These are phyloP conservation scores for Porogramme epimiltina DNA, from an alignment of 1,284 basidiomycete genomes.

Conservation along the genomic window DNA sequence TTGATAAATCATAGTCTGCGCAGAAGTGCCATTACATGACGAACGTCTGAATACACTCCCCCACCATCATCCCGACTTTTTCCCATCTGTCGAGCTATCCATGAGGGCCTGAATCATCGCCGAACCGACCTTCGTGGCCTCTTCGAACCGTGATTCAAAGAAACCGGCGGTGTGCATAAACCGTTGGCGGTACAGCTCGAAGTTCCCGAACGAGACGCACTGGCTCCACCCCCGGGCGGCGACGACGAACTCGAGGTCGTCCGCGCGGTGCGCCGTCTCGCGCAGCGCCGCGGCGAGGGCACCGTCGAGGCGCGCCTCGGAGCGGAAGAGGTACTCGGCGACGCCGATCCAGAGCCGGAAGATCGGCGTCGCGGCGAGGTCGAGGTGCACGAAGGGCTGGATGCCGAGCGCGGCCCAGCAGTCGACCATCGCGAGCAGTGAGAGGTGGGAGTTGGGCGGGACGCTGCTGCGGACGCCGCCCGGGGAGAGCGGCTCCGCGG, in stretches of 20 bases:
- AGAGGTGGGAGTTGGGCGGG: slow-evolving; percentile 87
- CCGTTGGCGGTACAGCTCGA: slow-evolving; percentile 83
- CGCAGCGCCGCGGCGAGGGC: slow-evolving; percentile 80
- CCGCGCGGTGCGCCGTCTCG: slow-evolving; percentile 82
- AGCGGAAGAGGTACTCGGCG: slow-evolving; percentile 92
- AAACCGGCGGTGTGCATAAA: slow-evolving; percentile 85
- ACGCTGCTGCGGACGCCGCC: slow-evolving; percentile 22
- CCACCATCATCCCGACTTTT: background rate
- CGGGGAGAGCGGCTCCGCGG: slow-evolving; percentile 7
- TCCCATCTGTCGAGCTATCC: slow-evolving; percentile 42
- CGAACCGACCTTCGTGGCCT: slow-evolving; percentile 80
- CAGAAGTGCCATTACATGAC: no score
- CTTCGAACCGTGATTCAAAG: slow-evolving; percentile 88
- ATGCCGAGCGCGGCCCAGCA: slow-evolving; percentile 92
- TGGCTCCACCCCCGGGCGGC: slow-evolving; percentile 98
- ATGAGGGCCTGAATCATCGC: slow-evolving; percentile 92
- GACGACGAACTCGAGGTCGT: slow-evolving; percentile 94
- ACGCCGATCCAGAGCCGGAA: slow-evolving; percentile 98
- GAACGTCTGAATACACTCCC: no score
- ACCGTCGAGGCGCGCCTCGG: slow-evolving; percentile 58
- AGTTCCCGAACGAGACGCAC: slow-evolving; percentile 90
- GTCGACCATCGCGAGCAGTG: slow-evolving; percentile 98
- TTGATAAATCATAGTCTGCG: no score
- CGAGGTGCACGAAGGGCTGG: slow-evolving; percentile 90
- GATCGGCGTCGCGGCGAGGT: slow-evolving; percentile 93